Conservation (phyloP, 345 rosid genomes). For the Hibiscus tridactylites region DNA sequence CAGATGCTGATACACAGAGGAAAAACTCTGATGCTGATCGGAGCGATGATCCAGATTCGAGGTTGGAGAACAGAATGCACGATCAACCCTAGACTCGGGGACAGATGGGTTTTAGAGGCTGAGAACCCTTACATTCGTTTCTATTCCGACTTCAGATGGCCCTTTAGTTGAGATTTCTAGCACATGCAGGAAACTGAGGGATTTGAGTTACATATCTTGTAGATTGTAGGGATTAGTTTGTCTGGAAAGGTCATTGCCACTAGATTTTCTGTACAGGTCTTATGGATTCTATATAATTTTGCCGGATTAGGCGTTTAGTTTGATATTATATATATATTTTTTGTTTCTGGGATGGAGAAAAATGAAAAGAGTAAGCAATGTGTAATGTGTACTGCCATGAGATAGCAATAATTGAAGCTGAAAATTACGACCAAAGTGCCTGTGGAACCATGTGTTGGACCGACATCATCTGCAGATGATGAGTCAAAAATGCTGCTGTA, state of each 20-base stretch:
- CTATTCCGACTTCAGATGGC: not conserved
- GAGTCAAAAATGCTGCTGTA: not conserved
- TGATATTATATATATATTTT: not conserved
- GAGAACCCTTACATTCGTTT: conserved; percentile 10
- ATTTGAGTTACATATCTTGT: not conserved
- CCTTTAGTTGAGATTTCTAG: conserved; percentile 5
- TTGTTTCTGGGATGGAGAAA: not conserved
- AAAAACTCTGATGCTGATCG: conserved; percentile 39
- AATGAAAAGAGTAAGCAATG: not conserved
- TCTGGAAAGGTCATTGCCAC: conserved; percentile 17
- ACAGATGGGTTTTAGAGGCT: conserved; percentile 4
- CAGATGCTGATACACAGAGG: conserved; percentile 30
- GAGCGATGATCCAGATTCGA: conserved; percentile 32
- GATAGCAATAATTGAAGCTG: not conserved
- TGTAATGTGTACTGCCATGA: not conserved
- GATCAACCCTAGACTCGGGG: not conserved
- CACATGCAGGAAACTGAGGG: not conserved
- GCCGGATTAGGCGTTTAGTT: not conserved
- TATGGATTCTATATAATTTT: conserved; percentile 5
- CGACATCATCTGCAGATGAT: not conserved
- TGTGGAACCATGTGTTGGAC: not conserved
- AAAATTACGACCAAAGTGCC: not conserved
- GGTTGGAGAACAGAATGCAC: conserved; percentile 8
- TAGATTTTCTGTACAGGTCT: conserved; percentile 27
- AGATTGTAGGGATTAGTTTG: conserved; percentile 18